Percentiles rank a stretch among this genome's conserved stretches.
These are phyloP conservation scores for Graphium sp. DNA, from an alignment of 2,329 filamentous ascomycete genomes.

Conservation along the genomic window DNA sequence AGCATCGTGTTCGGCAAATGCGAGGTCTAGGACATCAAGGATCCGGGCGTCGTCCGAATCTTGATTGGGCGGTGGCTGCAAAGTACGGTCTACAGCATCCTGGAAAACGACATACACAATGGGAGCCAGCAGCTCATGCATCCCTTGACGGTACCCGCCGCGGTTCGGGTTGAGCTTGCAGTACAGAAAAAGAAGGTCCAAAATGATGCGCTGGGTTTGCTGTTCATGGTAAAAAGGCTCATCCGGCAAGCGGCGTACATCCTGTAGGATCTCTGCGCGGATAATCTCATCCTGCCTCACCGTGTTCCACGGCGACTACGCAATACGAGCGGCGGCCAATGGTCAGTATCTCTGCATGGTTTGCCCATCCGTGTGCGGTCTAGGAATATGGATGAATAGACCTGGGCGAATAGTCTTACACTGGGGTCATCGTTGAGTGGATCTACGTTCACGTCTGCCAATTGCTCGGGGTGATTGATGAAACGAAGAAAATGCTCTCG, in stretches of 20 bases:
- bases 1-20: constrained; percentile 76
- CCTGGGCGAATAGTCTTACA: constrained; percentile 15
- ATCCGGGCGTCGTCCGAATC: constrained; percentile 14
- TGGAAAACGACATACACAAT: constrained; percentile 70
- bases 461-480: constrained; percentile 69
- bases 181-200: constrained; percentile 86
- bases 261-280: constrained; percentile 79
- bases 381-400: too few relatives aligned
- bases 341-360: neutral
- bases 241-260: constrained; percentile 86
- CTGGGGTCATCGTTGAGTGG: constrained; percentile 68
- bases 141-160: constrained; percentile 89
- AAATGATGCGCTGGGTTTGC: constrained; percentile 60
- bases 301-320: constrained; percentile 88
- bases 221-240: constrained; percentile 77
- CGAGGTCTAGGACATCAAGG: constrained; percentile 49
- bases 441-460: constrained; percentile 55
- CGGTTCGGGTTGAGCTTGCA: constrained; percentile 79
- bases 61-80: too few relatives aligned
- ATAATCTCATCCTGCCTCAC: constrained; percentile 70
- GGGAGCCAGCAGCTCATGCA: constrained; percentile 91
- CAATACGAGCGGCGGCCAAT: constrained; percentile 10
- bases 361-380: too few relatives aligned
- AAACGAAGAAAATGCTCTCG: constrained; percentile 63
- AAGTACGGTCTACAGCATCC: constrained; percentile 58